Evolutionary conservation across 2,329 filamentous ascomycete genomes (phyloP), one percentile per base, ranked within the genome.

Genomic region (Pleomassaria siparia): DNA sequence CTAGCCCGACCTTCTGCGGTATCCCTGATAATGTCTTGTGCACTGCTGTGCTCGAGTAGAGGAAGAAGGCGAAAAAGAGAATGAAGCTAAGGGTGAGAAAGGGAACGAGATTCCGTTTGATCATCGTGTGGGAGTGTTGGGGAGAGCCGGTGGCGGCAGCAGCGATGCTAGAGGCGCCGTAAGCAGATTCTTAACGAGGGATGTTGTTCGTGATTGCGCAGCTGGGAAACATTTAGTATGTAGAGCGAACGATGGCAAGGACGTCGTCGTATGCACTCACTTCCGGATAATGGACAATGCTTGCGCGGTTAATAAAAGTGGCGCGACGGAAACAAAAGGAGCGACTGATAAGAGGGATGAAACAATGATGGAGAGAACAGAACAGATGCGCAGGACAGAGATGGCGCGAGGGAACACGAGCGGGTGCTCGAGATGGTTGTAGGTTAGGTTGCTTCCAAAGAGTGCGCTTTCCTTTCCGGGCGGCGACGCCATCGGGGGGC

Each of bases 1-100:
- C 71, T 6, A 75, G 46, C 13, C 71, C 72, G 26, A 76, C 50
- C 33, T 67, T 59, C 49, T 76, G 71, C 18, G 74, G 73, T 20
- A 75, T 41, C 2, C 60, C 59, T 25, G 58, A 62, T 69, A 70
- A 73, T 52, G 67, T 63, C 37, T 69, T 61, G 33, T 61, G 63
- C 12, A 59, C 54, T 15, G 61, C 55, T 16, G 59, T 53, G 43
- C 56, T 64, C 24, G 70, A 69, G 50, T 72, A 72, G 46, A 75
- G 63, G 55, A 75, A 59, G 47, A 71, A 59, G 47, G 70, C 46
- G 44, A 74, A 60, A 40, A 71, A 54, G 25, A 63, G 35, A 29
- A 60, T 52, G n/a, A 59, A 48, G 16, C 53, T 48, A 12, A 67
- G 44, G 35, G 66, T 65, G 30, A 71, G 54, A 28, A 70, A 47